Percentiles rank a stretch among this genome's conserved stretches.
These are phyloP conservation scores for Cylindrotheca fusiformis DNA, from an alignment of 108 stramenopile genomes.

Conservation along the genomic window DNA sequence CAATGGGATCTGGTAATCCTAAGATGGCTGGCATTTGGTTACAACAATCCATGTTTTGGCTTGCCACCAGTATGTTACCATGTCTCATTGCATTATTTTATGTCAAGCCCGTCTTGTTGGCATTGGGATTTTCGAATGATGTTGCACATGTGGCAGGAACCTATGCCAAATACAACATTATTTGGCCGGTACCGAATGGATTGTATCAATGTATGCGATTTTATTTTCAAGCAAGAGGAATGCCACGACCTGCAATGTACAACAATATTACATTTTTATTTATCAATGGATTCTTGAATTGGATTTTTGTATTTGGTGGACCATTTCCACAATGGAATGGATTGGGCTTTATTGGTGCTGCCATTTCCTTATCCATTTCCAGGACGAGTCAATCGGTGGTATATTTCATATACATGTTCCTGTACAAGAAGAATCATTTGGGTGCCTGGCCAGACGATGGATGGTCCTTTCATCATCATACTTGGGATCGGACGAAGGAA, in stretches of 20 bases:
- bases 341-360: conserved; percentile 53
- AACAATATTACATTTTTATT: conserved; percentile 45
- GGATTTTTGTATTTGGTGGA: conserved; percentile 53
- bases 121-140: conserved; percentile 30
- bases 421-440: conserved; percentile 38
- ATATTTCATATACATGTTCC: conserved; percentile 51
- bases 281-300: conserved; percentile 45
- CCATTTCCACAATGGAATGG: conserved; percentile 39
- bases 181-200: conserved; percentile 56
- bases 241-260: conserved; percentile 51
- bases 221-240: conserved; percentile 48
- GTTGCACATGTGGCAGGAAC: conserved; percentile 37
- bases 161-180: conserved; percentile 45
- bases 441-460: conserved; percentile 42
- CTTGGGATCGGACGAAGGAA: conserved; percentile 30
- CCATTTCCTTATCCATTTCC: conserved; percentile 45
- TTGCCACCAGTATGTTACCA: conserved; percentile 40
- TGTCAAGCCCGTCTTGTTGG: conserved; percentile 29
- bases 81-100: conserved; percentile 41
- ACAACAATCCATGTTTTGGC: conserved; percentile 47
- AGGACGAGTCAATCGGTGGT: conserved; percentile 39
- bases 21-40: conserved; percentile 58
- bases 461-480: conserved; percentile 32
- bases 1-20: conserved; percentile 53
- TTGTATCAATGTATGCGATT: conserved; percentile 51